Base-by-base conservation (phyloP, 345 rosid genomes). In the Psidium friedrichsthalianum region DNA sequence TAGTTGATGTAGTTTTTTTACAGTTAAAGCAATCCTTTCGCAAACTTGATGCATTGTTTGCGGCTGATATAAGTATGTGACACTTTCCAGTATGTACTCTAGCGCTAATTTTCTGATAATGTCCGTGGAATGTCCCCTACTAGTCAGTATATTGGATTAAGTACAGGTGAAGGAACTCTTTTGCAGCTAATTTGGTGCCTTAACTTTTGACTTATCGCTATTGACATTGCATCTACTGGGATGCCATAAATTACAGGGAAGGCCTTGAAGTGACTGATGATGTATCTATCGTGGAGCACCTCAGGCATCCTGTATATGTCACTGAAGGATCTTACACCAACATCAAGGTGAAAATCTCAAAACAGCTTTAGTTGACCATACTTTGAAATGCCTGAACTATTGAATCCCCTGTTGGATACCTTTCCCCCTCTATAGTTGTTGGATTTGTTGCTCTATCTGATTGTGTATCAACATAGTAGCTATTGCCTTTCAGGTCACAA, bases 291-390 rank as follows among this genome's bases (percentile, higher is more conserved):
- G 96, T 97, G 81, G 99, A 97, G 90, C 92, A 94, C 91, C 98
- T 97, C 69, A 93, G 94, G 86, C 98, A 97, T 88, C 97, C 97
- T 5, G 98, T 97, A 8, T 93, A 87, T 87, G 93, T 95, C 85
- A 94, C 98, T 14, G 95, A 93, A 92, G 99, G 98, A 91, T 97
- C 96, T 54, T 94, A 95, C 88, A 95, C 98, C 80, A 97, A 95
- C 90, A 97, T 97, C 90, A 97, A 97, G 95, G 98, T 93, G 90
- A 83, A 40, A 52, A 32, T 24, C n/a, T 47, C 55, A 49, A 22
- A 18, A 36, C 32, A 9, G 51, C 64, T 44, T 55, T 36, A 56
- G 51, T 1, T 11, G 5, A 22, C 82, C 84, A 27, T 3, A 51
- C 18, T 36, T 69, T 69, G 57, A n/a, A 44, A 32, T 49, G 56